Base-by-base conservation (phyloP, 495 filamentous ascomycete genomes). In the Penicillium paradoxum region DNA sequence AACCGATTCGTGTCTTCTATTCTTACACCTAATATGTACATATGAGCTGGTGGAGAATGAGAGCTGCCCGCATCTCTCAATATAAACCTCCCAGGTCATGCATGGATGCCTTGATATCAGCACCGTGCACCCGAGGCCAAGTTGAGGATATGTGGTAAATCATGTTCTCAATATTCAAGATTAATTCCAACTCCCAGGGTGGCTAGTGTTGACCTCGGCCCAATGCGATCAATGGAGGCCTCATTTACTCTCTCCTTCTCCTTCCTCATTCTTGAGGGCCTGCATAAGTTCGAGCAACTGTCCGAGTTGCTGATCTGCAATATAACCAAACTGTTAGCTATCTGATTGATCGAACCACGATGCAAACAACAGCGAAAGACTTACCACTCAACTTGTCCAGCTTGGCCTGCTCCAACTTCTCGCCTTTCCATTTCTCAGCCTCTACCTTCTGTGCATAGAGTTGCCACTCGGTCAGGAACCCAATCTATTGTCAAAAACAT, bases 391-490 rank as follows among this genome's bases (percentile, higher is more conserved):
- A 88, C 73, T 95, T 97, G 49, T 89, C 86, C 49, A 96, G 69
- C 71, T 91, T 93, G 9, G 68, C 73, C 50, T 77, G 76, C 42
- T 97, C 91, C 64, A 96, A 66, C 59, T 82, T 88, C 51, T 85
- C 89, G 0, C 83, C 91, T 32, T 72, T 70, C 91, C 93, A 97
- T 0, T 77, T 66, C 37, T 95, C 85, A 0, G 91, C 90, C 59
- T 97, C 93, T 15, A 99, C 63, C 57, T 86, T 81, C 67, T 98
- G 92, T 9, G 89, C 91, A 63, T 97, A 98, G 27, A 87, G 67
- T 65, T 97, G 93, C 93, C 93, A 98, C 70, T 97, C 91, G 0
- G 88, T 92, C 59, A 97, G 75, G 64, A 98, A 98, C 3, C 93
- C 93, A 56, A 97, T 87, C 91, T 95, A 49, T 22, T 19, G 49